A percentile compares a stretch with the other conserved stretches of the same genome.
These are phyloP conservation scores for Chernovozyma aurita DNA, from an alignment of 1,139 yeast species.

Conservation along the genomic window DNA sequence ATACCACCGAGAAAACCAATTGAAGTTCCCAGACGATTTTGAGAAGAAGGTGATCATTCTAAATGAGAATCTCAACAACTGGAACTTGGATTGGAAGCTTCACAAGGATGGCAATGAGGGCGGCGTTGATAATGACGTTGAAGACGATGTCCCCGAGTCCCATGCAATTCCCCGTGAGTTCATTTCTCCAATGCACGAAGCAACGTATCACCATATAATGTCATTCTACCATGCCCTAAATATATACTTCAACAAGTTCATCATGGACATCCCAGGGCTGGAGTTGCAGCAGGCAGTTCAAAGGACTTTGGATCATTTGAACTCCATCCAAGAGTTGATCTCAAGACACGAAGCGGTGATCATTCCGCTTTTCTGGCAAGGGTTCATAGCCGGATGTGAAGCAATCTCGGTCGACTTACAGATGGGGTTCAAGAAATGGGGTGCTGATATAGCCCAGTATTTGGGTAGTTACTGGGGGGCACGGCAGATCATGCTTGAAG, in stretches of 20 bases:
- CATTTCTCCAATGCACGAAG: conserved; percentile 59
- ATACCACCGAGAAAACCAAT: conserved; percentile 33
- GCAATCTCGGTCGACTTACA: conserved; percentile 59
- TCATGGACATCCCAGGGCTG: conserved; percentile 49
- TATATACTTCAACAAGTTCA: conserved; percentile 71
- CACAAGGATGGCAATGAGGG: conserved; percentile 15
- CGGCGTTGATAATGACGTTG: conserved; percentile 12
- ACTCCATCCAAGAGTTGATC: conserved; percentile 55
- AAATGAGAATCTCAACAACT: conserved; percentile 48
- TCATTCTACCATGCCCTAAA: conserved; percentile 73
- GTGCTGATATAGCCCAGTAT: conserved; percentile 69
- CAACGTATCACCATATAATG: conserved; percentile 76
- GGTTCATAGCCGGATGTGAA: conserved; percentile 85
- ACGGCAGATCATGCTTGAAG: conserved; percentile 77
- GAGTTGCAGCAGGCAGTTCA: conserved; percentile 57
- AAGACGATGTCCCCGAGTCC: conserved; percentile 1
- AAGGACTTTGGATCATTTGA: conserved; percentile 60
- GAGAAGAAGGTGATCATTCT: conserved; percentile 43
- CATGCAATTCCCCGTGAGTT: conserved; percentile 22
- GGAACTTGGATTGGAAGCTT: conserved; percentile 68
- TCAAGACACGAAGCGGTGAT: conserved; percentile 53
- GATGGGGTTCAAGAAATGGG: conserved; percentile 71
- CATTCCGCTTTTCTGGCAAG: conserved; percentile 84
- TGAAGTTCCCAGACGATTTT: conserved; percentile 38
- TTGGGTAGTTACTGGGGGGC: conserved; percentile 88